Conservation (phyloP, 257 asterid genomes). For the Vinca minor region DNA sequence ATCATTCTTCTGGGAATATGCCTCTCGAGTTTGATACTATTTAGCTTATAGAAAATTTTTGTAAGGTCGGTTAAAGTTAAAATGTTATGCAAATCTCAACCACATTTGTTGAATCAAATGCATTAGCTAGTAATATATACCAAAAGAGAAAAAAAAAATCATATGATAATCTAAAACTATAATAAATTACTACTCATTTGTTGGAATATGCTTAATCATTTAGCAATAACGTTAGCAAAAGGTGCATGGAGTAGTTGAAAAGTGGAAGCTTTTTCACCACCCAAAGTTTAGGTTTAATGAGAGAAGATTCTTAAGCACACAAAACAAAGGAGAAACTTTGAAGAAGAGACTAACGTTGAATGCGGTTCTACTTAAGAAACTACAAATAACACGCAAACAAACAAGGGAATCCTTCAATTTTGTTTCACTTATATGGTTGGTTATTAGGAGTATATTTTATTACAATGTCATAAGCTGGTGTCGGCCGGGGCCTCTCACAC, state of each 20-base stretch:
- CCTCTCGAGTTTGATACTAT: too few species aligned
- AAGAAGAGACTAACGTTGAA: background rate
- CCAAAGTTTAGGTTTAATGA: constrained; percentile 7
- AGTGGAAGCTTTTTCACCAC: constrained; percentile 19
- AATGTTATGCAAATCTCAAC: too few species aligned
- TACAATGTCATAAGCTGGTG: constrained; percentile 1
- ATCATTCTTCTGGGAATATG: too few species aligned
- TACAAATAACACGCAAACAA: constrained; percentile 2
- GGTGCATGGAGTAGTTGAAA: constrained; percentile 32
- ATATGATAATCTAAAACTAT: background rate
- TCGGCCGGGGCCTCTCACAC: background rate
- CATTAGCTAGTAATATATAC: too few species aligned
- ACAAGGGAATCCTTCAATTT: constrained; percentile 8
- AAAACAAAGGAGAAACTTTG: constrained; percentile 21
- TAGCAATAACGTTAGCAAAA: constrained; percentile 17
- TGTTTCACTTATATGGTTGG: background rate
- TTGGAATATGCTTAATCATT: constrained; percentile 21
- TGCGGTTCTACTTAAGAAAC: constrained; percentile 10
- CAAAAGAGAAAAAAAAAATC: too few species aligned
- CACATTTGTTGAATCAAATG: too few species aligned
- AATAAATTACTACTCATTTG: background rate
- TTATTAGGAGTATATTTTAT: background rate
- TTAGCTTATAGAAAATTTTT: too few species aligned
- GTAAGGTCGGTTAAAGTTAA: too few species aligned
- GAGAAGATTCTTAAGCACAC: constrained; percentile 19